Percentiles rank a stretch among this genome's conserved stretches.
Evolutionary conservation across 257 asterid genomes (phyloP).

Genomic region (Ajuga chamaepitys): DNA sequence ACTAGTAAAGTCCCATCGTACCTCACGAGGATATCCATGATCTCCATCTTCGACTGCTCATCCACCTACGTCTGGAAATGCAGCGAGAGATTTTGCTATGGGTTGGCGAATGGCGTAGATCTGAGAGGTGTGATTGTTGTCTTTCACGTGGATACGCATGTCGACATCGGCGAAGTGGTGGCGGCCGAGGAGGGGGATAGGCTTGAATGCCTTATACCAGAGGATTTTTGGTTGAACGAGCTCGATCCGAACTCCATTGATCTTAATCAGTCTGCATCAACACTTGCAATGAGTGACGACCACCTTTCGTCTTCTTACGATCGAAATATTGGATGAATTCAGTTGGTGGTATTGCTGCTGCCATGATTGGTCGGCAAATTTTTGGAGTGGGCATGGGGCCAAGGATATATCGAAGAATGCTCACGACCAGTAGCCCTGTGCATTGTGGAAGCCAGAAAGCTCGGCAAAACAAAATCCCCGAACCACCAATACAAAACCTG

Average conservation of each 20-base stretch:
- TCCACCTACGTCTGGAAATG: slow-evolving; percentile 67
- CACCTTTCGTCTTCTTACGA: slow-evolving; percentile 71
- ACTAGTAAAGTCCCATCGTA: slow-evolving; percentile 80
- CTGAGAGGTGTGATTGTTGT: slow-evolving; percentile 71
- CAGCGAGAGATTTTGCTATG: slow-evolving; percentile 64
- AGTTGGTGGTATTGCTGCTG: slow-evolving; percentile 9
- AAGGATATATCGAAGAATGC: too few species aligned
- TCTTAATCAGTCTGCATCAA: slow-evolving; percentile 59
- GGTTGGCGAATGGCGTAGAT: slow-evolving; percentile 78
- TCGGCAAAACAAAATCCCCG: too few species aligned
- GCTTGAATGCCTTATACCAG: slow-evolving; percentile 72
- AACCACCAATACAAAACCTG: too few species aligned
- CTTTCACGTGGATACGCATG: slow-evolving; percentile 74
- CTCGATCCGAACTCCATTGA: slow-evolving; percentile 74
- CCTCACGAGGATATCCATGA: slow-evolving; percentile 61
- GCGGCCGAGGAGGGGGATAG: slow-evolving; percentile 59
- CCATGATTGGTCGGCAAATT: slow-evolving; percentile 22
- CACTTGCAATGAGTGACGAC: slow-evolving; percentile 80
- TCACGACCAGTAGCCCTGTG: too few species aligned
- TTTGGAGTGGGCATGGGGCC: background rate
- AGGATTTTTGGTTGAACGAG: slow-evolving; percentile 70
- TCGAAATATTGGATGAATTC: slow-evolving; percentile 75
- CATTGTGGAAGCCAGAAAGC: too few species aligned
- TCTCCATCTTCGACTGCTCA: slow-evolving; percentile 75
- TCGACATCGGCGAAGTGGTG: slow-evolving; percentile 69